phyloP scores from a whole-genome alignment of 164 flowering plant genomes.

The Litsea cubeba region DNA sequence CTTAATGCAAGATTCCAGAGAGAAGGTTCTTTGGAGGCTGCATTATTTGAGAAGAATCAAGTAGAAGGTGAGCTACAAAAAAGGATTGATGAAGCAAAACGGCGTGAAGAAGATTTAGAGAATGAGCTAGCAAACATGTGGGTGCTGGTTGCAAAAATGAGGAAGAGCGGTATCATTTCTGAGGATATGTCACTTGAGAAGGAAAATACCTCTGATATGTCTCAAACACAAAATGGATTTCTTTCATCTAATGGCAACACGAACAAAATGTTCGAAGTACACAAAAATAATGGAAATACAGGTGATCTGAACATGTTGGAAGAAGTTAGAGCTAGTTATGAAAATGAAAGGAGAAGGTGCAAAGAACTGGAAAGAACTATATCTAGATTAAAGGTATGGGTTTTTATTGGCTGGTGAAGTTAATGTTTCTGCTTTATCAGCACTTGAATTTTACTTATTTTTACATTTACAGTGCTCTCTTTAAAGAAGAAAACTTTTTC shows the following conservation, averaged over 20 bases:
- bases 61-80: constrained; percentile 43
- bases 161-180: constrained; percentile 27
- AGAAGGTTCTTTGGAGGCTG: constrained; percentile 50
- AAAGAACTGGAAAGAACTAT: constrained; percentile 39
- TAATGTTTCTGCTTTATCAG: constrained; percentile 9
- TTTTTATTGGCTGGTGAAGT: constrained; percentile 19
- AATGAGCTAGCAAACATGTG: constrained; percentile 81
- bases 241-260: constrained; percentile 19
- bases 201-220: constrained; percentile 20
- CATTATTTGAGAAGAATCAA: constrained; percentile 46
- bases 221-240: constrained; percentile 18
- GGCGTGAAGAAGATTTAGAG: constrained; percentile 53
- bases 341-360: constrained; percentile 48
- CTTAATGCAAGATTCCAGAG: constrained; percentile 39
- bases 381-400: constrained; percentile 56
- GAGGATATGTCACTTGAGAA: constrained; percentile 27
- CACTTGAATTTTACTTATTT: not conserved
- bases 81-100: constrained; percentile 53
- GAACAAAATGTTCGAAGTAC: constrained; percentile 15
- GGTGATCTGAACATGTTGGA: constrained; percentile 26
- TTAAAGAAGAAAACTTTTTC: constrained; percentile 14
- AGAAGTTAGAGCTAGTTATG: constrained; percentile 32
- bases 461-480: no score
- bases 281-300: constrained; percentile 11
- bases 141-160: constrained; percentile 62